Base-by-base conservation (phyloP, 2,329 filamentous ascomycete species). In the Ophiostoma sp. region DNA sequence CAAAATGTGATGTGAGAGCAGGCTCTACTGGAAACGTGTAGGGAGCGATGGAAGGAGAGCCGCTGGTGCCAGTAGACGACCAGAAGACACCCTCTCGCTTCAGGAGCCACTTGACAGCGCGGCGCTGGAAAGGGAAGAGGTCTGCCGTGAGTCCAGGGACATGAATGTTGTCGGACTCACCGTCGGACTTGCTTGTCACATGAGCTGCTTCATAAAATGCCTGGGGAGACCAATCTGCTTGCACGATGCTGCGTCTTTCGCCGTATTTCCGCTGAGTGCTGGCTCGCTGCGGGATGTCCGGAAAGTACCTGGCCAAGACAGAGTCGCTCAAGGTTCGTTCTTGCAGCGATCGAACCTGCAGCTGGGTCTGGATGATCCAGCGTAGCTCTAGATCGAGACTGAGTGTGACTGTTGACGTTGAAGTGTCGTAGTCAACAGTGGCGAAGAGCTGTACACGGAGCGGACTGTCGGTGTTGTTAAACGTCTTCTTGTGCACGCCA, bases 101-200 rank as follows among this genome's bases (percentile, higher is more conserved):
- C 65, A 94, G 77, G 71, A 93, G 80, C 91, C 91, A 94, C 67
- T 87, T 83, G 2, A 93, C 81, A 1, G 90, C 86, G 71, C 90
- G 82, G 70, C 86, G 86, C 77, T 94, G 91, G 72, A 93, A 94
- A 0, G 90, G 90, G 76, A 88, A 93, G 0, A 93, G 79, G 0
- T 79, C 80, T 0, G 87, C 83, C 64, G 79, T 79, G 68, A 84
- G 80, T 35, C 78, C 79, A 0, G 81, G 79, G 6, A 87, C 77
- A 2, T 79, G 52, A 48, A 87, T 79, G 0, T 79, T 77, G 1
- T 76, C 74, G 0, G 82, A 71, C 3, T 77, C 74, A 20, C 76
- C 71, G 68, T 84, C 81, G 5, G 79, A 75, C n/a, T 80, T 80
- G 13, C 80, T 73, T 1, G 91, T 88, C 1, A 89, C 83, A 75